Conservation (phyloP, 345 rosid species). For the Citrus reticulata region DNA sequence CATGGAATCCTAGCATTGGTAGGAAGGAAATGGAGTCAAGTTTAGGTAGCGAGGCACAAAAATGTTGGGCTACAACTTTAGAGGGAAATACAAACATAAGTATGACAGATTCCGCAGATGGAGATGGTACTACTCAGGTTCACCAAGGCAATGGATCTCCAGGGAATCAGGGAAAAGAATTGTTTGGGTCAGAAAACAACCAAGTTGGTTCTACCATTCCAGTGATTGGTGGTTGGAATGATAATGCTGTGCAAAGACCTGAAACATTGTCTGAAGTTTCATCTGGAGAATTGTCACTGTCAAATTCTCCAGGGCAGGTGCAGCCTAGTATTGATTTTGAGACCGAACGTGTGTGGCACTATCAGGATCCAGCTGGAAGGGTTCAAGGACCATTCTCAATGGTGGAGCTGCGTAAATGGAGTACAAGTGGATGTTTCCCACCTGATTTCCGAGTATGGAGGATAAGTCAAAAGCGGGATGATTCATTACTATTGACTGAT, state of each 20-base stretch:
- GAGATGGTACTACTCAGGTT: slow-evolving; percentile 27
- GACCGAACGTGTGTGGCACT: slow-evolving; percentile 65
- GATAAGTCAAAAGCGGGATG: slow-evolving; percentile 50
- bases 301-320: slow-evolving; percentile 36
- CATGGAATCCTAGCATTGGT: slow-evolving; percentile 24
- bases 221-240: slow-evolving; percentile 8
- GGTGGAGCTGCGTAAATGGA: slow-evolving; percentile 76
- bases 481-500: slow-evolving; percentile 70
- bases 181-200: slow-evolving; percentile 18
- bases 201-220: slow-evolving; percentile 26
- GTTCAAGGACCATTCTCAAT: slow-evolving; percentile 85
- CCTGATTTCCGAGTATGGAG: slow-evolving; percentile 70
- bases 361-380: slow-evolving; percentile 77
- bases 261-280: slow-evolving; percentile 25
- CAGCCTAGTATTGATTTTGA: slow-evolving; percentile 41
- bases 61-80: slow-evolving; percentile 23
- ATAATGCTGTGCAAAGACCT: slow-evolving; percentile 9
- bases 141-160: slow-evolving; percentile 24
- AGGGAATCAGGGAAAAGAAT: slow-evolving; percentile 17
- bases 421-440: slow-evolving; percentile 67
- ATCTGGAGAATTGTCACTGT: slow-evolving; percentile 26
- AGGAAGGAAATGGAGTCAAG: slow-evolving; percentile 28
- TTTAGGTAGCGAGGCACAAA: slow-evolving; percentile 34
- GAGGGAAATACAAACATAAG: slow-evolving; percentile 23
- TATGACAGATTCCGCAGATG: slow-evolving; percentile 25